phyloP scores from a whole-genome alignment of 1,284 basidiomycete genomes.

The Marasmius tenuissimus region DNA sequence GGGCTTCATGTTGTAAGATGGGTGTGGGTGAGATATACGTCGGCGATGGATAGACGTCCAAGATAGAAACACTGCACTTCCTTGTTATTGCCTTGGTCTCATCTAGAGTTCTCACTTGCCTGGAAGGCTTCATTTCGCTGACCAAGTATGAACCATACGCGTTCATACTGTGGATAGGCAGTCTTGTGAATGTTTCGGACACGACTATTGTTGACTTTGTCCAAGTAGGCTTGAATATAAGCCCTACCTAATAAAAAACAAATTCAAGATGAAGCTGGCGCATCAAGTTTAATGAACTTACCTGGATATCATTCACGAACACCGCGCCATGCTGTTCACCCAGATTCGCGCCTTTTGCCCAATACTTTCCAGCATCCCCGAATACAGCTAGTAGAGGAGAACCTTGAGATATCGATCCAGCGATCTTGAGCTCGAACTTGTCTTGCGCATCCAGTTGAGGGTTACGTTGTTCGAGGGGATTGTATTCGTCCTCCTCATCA shows the following conservation, averaged over 20 bases:
- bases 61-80: conserved; percentile 41
- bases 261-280: background rate
- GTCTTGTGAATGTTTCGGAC: conserved; percentile 49
- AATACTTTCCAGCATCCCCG: conserved; percentile 45
- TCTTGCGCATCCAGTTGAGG: conserved; percentile 14
- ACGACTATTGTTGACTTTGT: conserved; percentile 45
- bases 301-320: conserved; percentile 46
- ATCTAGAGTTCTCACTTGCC: conserved; percentile 29
- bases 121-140: conserved; percentile 43
- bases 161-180: conserved; percentile 55
- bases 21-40: conserved; percentile 46
- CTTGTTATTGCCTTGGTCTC: background rate
- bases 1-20: conserved; percentile 40
- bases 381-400: conserved; percentile 43
- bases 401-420: conserved; percentile 30
- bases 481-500: conserved; percentile 65
- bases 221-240: conserved; percentile 51
- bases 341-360: conserved; percentile 50
- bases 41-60: conserved; percentile 55
- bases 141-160: conserved; percentile 46
- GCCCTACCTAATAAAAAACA: conserved; percentile 42
- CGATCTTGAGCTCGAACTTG: conserved; percentile 33
- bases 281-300: conserved; percentile 23
- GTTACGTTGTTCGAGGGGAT: conserved; percentile 32
- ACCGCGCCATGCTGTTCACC: conserved; percentile 52